Percentiles rank a stretch among this genome's conserved stretches.
phyloP scores from a whole-genome alignment of 345 rosid species.

The Trapa incisa region DNA sequence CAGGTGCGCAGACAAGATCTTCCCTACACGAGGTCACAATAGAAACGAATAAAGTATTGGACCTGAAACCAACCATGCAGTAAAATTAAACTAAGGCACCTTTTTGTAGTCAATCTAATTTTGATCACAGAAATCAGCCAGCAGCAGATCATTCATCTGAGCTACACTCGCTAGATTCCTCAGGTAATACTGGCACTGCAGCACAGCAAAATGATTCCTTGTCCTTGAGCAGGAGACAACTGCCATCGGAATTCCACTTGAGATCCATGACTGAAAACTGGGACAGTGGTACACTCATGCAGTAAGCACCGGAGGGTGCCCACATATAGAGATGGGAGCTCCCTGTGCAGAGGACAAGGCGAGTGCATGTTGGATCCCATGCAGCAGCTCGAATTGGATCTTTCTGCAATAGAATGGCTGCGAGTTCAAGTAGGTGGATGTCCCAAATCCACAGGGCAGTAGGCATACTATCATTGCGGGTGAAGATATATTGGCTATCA shows the following conservation, averaged over 20 bases:
- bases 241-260: slow-evolving; percentile 86
- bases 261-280: slow-evolving; percentile 62
- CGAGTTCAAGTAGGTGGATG: slow-evolving; percentile 62
- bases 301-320: slow-evolving; percentile 90
- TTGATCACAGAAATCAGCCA: background rate
- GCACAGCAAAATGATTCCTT: slow-evolving; percentile 30
- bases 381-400: slow-evolving; percentile 78
- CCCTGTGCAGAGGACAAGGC: slow-evolving; percentile 77
- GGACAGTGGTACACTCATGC: slow-evolving; percentile 61
- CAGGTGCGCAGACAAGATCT: background rate
- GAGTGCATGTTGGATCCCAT: slow-evolving; percentile 82
- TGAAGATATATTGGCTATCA: slow-evolving; percentile 72
- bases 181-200: slow-evolving; percentile 17
- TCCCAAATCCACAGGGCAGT: slow-evolving; percentile 94
- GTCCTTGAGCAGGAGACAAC: slow-evolving; percentile 86
- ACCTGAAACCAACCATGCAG: background rate
- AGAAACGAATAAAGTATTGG: background rate
- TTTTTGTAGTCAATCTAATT: background rate
- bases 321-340: slow-evolving; percentile 90
- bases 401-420: slow-evolving; percentile 84
- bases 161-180: slow-evolving; percentile 8
- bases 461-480: slow-evolving; percentile 88
- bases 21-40: background rate
- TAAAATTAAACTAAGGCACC: background rate
- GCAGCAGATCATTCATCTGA: background rate